A percentile compares a stretch with the other conserved stretches of the same genome.
These are phyloP conservation scores for Tagetes erecta DNA, from an alignment of 129 eudicot genomes.

Conservation along the genomic window DNA sequence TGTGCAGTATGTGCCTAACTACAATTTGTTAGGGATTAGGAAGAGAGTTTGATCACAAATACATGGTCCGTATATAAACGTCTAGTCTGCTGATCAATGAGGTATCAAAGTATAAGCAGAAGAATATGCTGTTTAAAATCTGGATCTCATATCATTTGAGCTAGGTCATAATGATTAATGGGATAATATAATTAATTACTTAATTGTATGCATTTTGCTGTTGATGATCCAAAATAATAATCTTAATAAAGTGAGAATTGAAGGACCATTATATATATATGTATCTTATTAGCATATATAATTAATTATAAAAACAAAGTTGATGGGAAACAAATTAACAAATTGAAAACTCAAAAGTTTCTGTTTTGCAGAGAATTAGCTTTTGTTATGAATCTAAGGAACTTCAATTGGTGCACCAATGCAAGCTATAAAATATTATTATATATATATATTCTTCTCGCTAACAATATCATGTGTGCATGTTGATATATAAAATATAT, in stretches of 20 bases:
- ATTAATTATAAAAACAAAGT: background rate
- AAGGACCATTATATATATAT: constrained; percentile 1
- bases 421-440: background rate
- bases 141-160: background rate
- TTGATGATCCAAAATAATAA: constrained; percentile 17
- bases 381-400: background rate
- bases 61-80: background rate
- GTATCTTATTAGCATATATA: background rate
- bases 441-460: background rate
- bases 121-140: constrained; percentile 32
- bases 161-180: constrained; percentile 17
- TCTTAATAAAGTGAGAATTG: constrained; percentile 1
- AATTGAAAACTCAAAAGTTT: background rate
- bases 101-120: constrained; percentile 31
- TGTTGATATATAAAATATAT: background rate
- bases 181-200: constrained; percentile 20
- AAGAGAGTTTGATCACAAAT: constrained; percentile 2
- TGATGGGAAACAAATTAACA: background rate
- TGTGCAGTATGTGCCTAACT: constrained; percentile 19
- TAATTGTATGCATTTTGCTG: constrained; percentile 14
- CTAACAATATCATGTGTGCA: constrained; percentile 17
- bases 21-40: background rate
- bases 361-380: background rate
- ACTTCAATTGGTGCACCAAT: constrained; percentile 6
- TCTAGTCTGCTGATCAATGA: background rate